Conservation (phyloP, 306 rosid species). For the Vachellia pachyceras region DNA sequence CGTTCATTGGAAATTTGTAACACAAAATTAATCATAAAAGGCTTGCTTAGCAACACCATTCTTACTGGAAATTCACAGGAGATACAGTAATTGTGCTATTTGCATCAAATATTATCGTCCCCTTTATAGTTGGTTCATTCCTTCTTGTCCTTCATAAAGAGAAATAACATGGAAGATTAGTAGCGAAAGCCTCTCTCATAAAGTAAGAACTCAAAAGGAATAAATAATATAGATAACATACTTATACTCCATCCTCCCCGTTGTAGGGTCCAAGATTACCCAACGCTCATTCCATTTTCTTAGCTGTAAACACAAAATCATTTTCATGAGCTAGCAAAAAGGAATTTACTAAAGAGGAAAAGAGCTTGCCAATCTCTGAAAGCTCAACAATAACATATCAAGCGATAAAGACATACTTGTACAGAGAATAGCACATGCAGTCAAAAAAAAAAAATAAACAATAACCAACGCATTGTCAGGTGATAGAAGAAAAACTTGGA, state of each 20-base stretch:
- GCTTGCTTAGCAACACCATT: constrained; percentile 29
- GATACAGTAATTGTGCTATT: constrained; percentile 90
- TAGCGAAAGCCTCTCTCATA: constrained; percentile 10
- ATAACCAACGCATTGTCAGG: background rate
- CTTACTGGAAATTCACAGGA: constrained; percentile 98
- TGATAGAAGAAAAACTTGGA: background rate
- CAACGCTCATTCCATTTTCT: constrained; percentile 99
- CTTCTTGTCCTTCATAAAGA: constrained; percentile 71
- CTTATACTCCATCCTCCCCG: constrained; percentile 99
- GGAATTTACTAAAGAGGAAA: background rate
- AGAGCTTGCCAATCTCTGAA: constrained; percentile 1
- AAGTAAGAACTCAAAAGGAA: constrained; percentile 11
- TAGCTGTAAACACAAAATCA: constrained; percentile 54
- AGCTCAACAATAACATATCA: constrained; percentile 1
- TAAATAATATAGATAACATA: constrained; percentile 45
- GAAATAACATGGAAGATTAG: constrained; percentile 31
- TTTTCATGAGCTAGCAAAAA: constrained; percentile 29
- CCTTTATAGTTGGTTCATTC: constrained; percentile 87
- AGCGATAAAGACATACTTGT: background rate
- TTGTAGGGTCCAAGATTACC: constrained; percentile 91
- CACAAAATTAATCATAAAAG: background rate
- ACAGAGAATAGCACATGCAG: background rate
- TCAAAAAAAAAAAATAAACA: background rate
- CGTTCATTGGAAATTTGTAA: too few relatives aligned
- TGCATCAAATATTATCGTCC: constrained; percentile 83